Evolutionary conservation across 2,329 filamentous ascomycete genomes (phyloP).

Genomic region (Pseudogymnoascus sp.): DNA sequence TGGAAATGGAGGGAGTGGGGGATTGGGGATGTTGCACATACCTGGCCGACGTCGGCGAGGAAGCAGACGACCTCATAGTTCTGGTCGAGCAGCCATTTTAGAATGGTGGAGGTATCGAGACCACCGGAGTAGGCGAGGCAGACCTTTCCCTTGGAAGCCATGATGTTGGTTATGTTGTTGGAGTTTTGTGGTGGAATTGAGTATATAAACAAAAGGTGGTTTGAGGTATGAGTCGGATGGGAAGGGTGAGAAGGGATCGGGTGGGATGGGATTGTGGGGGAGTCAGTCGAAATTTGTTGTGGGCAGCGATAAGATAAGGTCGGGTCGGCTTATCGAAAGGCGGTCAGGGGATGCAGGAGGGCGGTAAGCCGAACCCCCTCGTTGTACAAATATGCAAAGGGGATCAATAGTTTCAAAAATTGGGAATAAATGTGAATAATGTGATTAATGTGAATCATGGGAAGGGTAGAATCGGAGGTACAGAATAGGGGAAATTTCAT

Average conservation of each 20-base stretch:
- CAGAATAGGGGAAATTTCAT: neutral
- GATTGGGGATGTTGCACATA: constrained; percentile 31
- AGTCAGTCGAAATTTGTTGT: constrained; percentile 7
- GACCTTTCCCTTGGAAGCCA: constrained; percentile 24
- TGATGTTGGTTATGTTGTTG: neutral
- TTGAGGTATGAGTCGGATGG: constrained; percentile 4
- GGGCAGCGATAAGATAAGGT: constrained; percentile 8
- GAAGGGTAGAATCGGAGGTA: neutral
- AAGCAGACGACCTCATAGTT: constrained; percentile 40
- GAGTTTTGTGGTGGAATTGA: constrained; percentile 6
- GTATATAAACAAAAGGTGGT: constrained; percentile 1
- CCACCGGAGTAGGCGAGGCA: constrained; percentile 37
- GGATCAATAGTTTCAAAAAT: constrained; percentile 4
- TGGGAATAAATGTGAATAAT: constrained; percentile 4
- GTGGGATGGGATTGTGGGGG: constrained; percentile 3
- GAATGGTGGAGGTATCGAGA: constrained; percentile 37
- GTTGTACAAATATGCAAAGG: constrained; percentile 3
- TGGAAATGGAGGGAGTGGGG: neutral
- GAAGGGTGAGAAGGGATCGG: constrained; percentile 4
- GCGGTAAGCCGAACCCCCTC: constrained; percentile 5
- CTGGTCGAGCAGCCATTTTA: constrained; percentile 39
- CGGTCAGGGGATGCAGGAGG: neutral
- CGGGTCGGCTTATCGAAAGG: constrained; percentile 8
- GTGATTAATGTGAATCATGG: neutral
- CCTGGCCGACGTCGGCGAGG: constrained; percentile 65